Percentiles rank a stretch among this genome's conserved stretches.
phyloP scores from a whole-genome alignment of 2,329 filamentous ascomycete species.

The Hypoxylon sp. region DNA sequence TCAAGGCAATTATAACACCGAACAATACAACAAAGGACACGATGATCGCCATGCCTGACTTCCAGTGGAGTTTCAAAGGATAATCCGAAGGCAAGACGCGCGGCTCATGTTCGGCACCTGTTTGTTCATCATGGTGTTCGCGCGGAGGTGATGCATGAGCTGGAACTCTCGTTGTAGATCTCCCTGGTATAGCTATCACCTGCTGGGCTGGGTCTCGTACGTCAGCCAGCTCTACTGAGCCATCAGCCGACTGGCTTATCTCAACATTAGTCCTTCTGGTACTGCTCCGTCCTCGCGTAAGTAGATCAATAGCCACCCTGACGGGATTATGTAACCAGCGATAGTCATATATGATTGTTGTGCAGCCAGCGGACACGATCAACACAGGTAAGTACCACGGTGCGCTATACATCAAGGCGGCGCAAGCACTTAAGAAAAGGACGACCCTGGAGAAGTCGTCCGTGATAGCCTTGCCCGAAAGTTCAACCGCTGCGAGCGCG shows the following conservation, averaged over 20 bases:
- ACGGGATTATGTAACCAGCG: constrained; percentile 63
- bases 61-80: background rate
- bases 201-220: background rate
- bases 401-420: constrained; percentile 78
- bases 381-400: constrained; percentile 82
- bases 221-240: background rate
- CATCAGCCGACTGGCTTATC: background rate
- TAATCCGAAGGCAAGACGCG: background rate
- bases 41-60: background rate
- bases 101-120: background rate
- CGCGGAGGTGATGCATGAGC: background rate
- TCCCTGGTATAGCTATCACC: background rate
- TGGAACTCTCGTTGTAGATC: background rate
- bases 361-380: constrained; percentile 69
- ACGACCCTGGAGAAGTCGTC: constrained; percentile 74
- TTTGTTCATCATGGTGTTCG: background rate
- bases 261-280: background rate
- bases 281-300: background rate
- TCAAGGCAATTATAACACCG: constrained; percentile 53
- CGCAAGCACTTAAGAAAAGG: constrained; percentile 74
- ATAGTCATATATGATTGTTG: constrained; percentile 70
- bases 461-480: constrained; percentile 77
- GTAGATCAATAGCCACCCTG: background rate
- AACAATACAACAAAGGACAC: constrained; percentile 71
- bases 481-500: constrained; percentile 76